These are phyloP conservation scores for Panicum virgatum DNA, from an alignment of 202 grass and related monocot species.

Conservation along the genomic window DNA sequence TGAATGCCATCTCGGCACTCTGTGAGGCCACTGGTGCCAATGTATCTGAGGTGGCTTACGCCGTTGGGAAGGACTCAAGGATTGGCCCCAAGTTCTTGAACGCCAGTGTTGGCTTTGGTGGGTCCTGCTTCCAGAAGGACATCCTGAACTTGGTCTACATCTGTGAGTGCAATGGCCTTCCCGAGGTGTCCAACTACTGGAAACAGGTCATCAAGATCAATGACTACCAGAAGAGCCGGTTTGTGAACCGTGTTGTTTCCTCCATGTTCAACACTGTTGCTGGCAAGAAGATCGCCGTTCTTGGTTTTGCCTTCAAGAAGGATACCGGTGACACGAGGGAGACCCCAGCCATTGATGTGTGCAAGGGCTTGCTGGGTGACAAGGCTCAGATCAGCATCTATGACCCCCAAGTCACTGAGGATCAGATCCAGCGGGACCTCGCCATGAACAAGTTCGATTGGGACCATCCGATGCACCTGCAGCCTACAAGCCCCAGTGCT, in stretches of 20 bases:
- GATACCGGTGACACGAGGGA: constrained; percentile 64
- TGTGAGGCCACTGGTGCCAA: constrained; percentile 62
- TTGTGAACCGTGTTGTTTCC: constrained; percentile 58
- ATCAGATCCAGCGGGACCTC: constrained; percentile 67
- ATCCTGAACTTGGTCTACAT: constrained; percentile 66
- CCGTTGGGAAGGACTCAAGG: constrained; percentile 57
- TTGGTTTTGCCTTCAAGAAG: constrained; percentile 69
- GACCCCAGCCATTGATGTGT: constrained; percentile 63
- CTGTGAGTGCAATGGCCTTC: constrained; percentile 59
- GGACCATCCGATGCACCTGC: constrained; percentile 79
- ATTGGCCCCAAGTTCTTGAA: constrained; percentile 61
- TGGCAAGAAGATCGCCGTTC: constrained; percentile 57
- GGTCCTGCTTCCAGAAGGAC: constrained; percentile 72
- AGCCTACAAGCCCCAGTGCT: constrained; percentile 54
- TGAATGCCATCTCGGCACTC: constrained; percentile 62
- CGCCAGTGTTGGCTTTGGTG: constrained; percentile 64
- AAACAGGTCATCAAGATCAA: constrained; percentile 79
- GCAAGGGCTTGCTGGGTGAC: constrained; percentile 59
- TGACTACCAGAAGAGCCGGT: constrained; percentile 67
- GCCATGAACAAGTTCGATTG: constrained; percentile 76
- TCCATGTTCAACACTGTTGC: constrained; percentile 71
- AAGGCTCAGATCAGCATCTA: constrained; percentile 67
- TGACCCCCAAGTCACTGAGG: constrained; percentile 58
- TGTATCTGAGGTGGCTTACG: constrained; percentile 53
- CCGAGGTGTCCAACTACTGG: constrained; percentile 67